phyloP scores from a whole-genome alignment of 169 alveolate species.

The Plasmodium coatneyi region DNA sequence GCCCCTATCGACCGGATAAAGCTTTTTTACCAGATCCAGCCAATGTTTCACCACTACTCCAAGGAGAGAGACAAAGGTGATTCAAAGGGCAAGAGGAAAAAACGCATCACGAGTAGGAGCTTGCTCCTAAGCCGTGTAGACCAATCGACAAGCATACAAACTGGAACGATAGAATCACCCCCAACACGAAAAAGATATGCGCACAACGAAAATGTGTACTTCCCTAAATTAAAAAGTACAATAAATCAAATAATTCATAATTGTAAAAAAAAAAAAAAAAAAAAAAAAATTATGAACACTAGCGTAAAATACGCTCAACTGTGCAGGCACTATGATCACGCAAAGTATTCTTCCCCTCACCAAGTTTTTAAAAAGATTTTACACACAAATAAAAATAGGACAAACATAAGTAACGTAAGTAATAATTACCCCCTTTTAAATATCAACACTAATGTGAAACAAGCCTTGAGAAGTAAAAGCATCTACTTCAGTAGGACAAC shows the following conservation, averaged over 20 bases:
- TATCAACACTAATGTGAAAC: conserved; percentile 18
- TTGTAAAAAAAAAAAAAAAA: conserved; percentile 4
- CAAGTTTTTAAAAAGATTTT: conserved; percentile 32
- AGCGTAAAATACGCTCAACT: neutral
- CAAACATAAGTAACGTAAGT: conserved; percentile 27
- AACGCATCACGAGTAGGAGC: conserved; percentile 6
- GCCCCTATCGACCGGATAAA: conserved; percentile 91
- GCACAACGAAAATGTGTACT: conserved; percentile 12
- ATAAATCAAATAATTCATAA: conserved; percentile 34
- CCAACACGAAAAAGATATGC: neutral
- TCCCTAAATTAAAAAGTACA: conserved; percentile 41
- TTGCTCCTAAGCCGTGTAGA: neutral
- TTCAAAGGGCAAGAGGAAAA: conserved; percentile 6
- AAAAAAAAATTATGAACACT: neutral
- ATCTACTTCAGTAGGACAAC: neutral
- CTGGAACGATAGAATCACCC: neutral
- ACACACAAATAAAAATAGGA: neutral
- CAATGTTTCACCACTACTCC: conserved; percentile 85
- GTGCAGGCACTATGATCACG: conserved; percentile 1
- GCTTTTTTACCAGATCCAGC: conserved; percentile 89
- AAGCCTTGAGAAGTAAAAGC: conserved; percentile 7
- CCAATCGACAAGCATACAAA: neutral
- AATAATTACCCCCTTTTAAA: conserved; percentile 33
- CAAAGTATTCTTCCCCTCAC: conserved; percentile 10
- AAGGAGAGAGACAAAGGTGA: neutral